Evolutionary conservation across 805 yeast species (phyloP), one percentile per base, ranked within the genome.

Genomic region (Starmerella apis): DNA sequence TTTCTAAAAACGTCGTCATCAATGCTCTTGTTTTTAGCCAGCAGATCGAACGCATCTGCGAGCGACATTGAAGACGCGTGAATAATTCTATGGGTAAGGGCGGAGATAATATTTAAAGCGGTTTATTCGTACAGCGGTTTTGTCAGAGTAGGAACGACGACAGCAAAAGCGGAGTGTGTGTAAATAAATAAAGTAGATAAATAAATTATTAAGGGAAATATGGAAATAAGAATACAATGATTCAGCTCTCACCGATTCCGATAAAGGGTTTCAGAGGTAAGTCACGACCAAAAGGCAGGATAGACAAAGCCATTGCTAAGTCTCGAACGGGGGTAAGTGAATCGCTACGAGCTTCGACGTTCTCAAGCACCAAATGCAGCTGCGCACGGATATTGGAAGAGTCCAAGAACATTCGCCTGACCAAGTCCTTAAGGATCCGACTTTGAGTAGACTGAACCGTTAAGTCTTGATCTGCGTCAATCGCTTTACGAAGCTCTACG

Each of bases 1-100:
- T 28, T 13, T 4, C 37, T 25, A n/a, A 43, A 43, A 14, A 30
- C 27, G 18, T 41, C 44, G 28, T 43, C 46, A 4, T 27, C 28
- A 8, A 31, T 28, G 14, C 23, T 22, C 30, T 43, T 43, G 25
- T 43, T 31, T 19, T 13, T 30, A 6, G 37, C 19, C 14, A 43
- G 37, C 37, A 43, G 28, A n/a, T 43, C 37, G 46, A 43, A n/a
- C 25, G 46, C 46, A 31, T 43, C 46, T n/a, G 36, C 44, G 19
- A 43, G 46, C 46, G 46, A 43, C 46, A 41, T 41, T 13, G 27
- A 33, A 33, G 44, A 16, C 44, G 44, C 44, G 44, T 14, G 32
- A 16, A 14, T n/a, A 10, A 19, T 2, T 16, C 27, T 1, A 4
- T 13, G 44, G 44, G 44, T 14, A 25, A 41, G 44, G 44, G 44